Evolutionary conservation across 2,329 filamentous ascomycete genomes (phyloP).

Genomic region (Beauveria caledonica): DNA sequence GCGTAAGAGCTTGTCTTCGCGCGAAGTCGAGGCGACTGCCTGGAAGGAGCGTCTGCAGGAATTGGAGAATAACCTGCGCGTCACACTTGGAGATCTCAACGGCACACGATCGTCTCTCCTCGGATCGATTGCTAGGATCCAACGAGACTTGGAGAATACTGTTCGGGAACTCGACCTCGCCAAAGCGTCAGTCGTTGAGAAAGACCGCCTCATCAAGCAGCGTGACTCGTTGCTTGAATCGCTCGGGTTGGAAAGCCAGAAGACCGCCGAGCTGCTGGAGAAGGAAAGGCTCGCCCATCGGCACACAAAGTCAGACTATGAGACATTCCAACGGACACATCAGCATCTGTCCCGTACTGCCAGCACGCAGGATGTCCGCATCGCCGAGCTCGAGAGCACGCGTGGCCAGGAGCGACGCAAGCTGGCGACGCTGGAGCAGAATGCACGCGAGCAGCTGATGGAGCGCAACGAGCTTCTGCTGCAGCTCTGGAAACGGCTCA

Average conservation of each 20-base stretch:
- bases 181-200: constrained; percentile 74
- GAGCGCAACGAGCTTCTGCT: constrained; percentile 87
- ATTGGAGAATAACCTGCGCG: constrained; percentile 79
- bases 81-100: constrained; percentile 79
- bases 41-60: constrained; percentile 90
- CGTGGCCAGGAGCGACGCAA: constrained; percentile 71
- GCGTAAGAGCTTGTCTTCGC: constrained; percentile 71
- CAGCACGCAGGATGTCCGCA: constrained; percentile 73
- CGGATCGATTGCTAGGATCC: constrained; percentile 79
- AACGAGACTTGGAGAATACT: constrained; percentile 79
- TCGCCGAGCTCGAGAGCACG: constrained; percentile 76
- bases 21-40: constrained; percentile 80
- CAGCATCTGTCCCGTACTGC: constrained; percentile 82
- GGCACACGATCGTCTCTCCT: constrained; percentile 80
- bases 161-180: constrained; percentile 73
- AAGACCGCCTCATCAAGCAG: constrained; percentile 82
- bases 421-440: constrained; percentile 65
- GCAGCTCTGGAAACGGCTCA: constrained; percentile 83
- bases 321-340: constrained; percentile 80
- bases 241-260: constrained; percentile 76
- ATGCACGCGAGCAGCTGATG: constrained; percentile 75
- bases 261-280: constrained; percentile 79
- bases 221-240: constrained; percentile 83
- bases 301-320: constrained; percentile 79
- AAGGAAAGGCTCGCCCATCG: constrained; percentile 81